Evolutionary conservation across 1,284 basidiomycete species (phyloP), one percentile per base, ranked within the genome.

Genomic region (Ustilago tritici): DNA sequence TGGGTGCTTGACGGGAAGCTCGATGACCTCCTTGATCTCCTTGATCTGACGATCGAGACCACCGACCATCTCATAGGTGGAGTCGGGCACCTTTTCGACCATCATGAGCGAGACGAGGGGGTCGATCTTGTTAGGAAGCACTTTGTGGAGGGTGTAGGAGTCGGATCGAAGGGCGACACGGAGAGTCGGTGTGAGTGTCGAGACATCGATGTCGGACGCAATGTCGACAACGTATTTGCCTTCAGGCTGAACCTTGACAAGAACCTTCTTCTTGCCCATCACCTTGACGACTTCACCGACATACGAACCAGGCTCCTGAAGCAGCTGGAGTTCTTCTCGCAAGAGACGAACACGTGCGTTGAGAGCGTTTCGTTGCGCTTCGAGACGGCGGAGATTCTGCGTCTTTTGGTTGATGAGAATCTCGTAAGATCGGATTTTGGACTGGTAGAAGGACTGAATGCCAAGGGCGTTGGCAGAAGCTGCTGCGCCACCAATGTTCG

Each of bases 61-160:
- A 57, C 96, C 96, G 78, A 99, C 96, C 95, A 98, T 98, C 88
- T 99, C 96, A 88, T 99, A 99, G 41, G 96, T 99, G 87, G 93
- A 95, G 87, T 99, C 96, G 0, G 96, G 96, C 0, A 98, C 96
- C 87, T 99, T 99, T 88, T 99, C 96, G n/a, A 98, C 96, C 96
- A 98, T 98, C 97, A 99, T 86, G 55, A 86, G 79, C 40, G 83
- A 85, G 35, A 86, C 84, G 41, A 86, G 76, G 17, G 84, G 84
- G 70, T 86, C 84, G 46, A 86, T 77, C 79, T 86, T 86, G 78
- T 86, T 86, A 23, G 84, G 84, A 4, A 86, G 71, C 28, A 86
- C 82, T 58, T 84, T 85, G 79, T 86, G 84, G 10, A 86, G 76
- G 43, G 93, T 93, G 88, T 98, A 98, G 1, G 92, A 94, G 87